Base-by-base conservation (phyloP, 2,329 filamentous ascomycete genomes). In the Apiospora marii region DNA sequence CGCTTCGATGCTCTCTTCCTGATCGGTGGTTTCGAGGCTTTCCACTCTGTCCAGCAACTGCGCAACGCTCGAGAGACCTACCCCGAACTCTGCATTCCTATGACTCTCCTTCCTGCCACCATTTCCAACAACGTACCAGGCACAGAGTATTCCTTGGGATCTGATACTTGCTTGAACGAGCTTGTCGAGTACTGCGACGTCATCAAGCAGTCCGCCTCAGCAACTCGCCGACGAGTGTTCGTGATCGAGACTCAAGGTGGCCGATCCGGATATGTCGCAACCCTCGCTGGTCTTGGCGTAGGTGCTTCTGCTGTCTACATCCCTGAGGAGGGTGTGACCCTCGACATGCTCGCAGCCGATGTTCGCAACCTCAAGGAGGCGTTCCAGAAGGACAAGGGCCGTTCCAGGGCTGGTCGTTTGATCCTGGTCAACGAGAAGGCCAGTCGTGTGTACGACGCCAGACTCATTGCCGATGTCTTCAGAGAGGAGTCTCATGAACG, bases 81-180 rank as follows among this genome's bases (percentile, higher is more conserved):
- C 83, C 91, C 94, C 14, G 92, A 93, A 1, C 93, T 99, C 80
- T 95, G 94, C 82, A 98, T 99, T 75, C 96, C 96, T 27, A 94
- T 98, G 88, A 90, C 93, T 70, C 89, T 98, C 58, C 88, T 99
- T 37, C 96, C 96, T 0, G 96, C 96, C n/a, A 99, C 96, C 13
- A 96, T 99, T 77, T 98, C 94, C 76, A 99, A 99, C 88, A 99
- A 99, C 82, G 96, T 99, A 5, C 96, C 96, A 0, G 96, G 96
- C 51, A 98, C 96, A 0, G 96, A 99, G 83, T 98, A 98, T 86
- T 98, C 95, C 1, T 90, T 99, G 67, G 96, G 96, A 61, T 98
- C 95, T 44, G 96, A 99, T 80, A 99, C 96, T 1, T 98, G 96
- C 80, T 86, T 99, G 74, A 99, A 99, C 84, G 95, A 97, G 71